Evolutionary conservation across 106 monocot species (phyloP), one percentile per base, ranked within the genome.

Genomic region (Apostasia ramifera): DNA sequence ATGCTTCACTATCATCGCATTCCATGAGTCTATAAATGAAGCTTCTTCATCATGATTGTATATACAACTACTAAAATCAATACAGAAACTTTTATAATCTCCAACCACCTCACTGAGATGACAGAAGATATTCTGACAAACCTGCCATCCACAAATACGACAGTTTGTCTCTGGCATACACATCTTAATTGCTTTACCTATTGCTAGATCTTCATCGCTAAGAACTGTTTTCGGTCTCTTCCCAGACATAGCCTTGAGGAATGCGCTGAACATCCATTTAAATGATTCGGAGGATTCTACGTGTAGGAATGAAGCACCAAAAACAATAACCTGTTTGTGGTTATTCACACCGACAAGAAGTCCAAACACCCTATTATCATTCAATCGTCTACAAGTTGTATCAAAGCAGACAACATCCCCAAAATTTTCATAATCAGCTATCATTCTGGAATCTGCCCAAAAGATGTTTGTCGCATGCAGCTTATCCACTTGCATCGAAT

Each of bases 341-440:
- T 78, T 72, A 68, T 78, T 78, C 43, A 78, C 53, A 13, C 78
- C 78, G 11, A 61, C 26, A 72, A 73, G 53, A 1, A 55, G 58
- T 7, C 53, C 68, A 53, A 72, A 55, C 9, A 66, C 53, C 15
- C 56, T 43, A 1, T 63, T 55, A 38, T 69, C 40, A 4, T 70
- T 55, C 38, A 70, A 63, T 40, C 60, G 61, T 39, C 8, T 61
- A 10, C 61, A 73, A 41, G 67, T 78, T 1, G 73, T 78, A 61
- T 78, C 78, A 55, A 78, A 55, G n/a, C 60, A 66, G 0, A 78
- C 26, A 43, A 68, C 72, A 55, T 78, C 78, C 8, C 78, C 78
- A 52, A 78, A 78, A 53, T 39, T 39, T 38, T 70, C 44, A 47
- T 70, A 70, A 56, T 70, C 70, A 44, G 57, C 47, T 46, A 70